These are phyloP conservation scores for Malus asiatica DNA, from an alignment of 306 rosid genomes.

Conservation along the genomic window DNA sequence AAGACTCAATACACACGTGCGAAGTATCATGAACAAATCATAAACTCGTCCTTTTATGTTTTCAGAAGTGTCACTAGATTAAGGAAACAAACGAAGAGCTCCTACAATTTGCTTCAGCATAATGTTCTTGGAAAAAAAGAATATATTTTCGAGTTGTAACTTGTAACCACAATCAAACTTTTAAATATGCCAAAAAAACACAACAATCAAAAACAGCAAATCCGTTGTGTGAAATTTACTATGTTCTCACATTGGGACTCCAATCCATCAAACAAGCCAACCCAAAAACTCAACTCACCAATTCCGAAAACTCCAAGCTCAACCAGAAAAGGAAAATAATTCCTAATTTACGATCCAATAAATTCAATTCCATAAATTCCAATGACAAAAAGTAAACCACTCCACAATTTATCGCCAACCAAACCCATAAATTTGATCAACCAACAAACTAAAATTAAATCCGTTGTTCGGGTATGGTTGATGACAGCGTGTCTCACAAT, in stretches of 20 bases:
- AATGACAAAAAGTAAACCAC: neutral
- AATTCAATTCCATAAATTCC: neutral
- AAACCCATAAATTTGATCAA: slow-evolving; percentile 4
- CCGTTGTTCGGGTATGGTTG: no score
- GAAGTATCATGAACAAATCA: no score
- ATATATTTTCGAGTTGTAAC: no score
- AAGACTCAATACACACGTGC: no score
- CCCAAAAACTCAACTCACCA: neutral
- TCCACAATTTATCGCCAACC: slow-evolving; percentile 1
- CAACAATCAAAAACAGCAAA: neutral
- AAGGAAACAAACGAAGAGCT: neutral
- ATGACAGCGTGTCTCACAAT: no score
- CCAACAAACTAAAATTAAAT: neutral
- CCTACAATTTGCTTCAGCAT: no score
- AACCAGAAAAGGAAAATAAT: neutral
- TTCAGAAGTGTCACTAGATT: no score
- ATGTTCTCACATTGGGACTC: slow-evolving; percentile 16
- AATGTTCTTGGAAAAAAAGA: no score
- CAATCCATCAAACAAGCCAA: slow-evolving; percentile 18
- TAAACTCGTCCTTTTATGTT: neutral
- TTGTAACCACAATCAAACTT: no score
- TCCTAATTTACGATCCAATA: slow-evolving; percentile 2
- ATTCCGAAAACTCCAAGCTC: slow-evolving; percentile 5
- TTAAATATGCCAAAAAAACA: no score
- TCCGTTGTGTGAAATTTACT: neutral